phyloP scores from a whole-genome alignment of 2,329 filamentous ascomycete genomes.

The Phyllachora maydis region DNA sequence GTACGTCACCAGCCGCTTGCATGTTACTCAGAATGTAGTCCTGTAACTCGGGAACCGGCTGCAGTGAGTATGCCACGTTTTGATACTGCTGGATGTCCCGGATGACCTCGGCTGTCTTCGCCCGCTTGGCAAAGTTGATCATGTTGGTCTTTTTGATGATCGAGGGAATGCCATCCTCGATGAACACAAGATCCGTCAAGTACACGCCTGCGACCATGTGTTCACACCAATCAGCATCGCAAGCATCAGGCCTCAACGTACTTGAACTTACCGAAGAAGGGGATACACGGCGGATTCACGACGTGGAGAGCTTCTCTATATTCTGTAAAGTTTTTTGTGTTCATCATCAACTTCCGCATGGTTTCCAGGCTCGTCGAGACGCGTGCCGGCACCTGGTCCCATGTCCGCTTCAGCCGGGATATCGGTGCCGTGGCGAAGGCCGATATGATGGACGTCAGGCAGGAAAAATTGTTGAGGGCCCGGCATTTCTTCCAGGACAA shows the following conservation, averaged over 20 bases:
- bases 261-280: slow-evolving; percentile 71
- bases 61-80: slow-evolving; percentile 85
- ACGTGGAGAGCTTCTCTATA: slow-evolving; percentile 85
- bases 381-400: slow-evolving; percentile 79
- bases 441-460: slow-evolving; percentile 91
- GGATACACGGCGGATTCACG: slow-evolving; percentile 90
- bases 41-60: slow-evolving; percentile 77
- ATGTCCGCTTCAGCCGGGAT: slow-evolving; percentile 79
- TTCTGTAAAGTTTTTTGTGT: slow-evolving; percentile 94
- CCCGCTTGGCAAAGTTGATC: slow-evolving; percentile 96
- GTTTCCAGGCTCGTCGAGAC: slow-evolving; percentile 64
- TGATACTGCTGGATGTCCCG: slow-evolving; percentile 98
- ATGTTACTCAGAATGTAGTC: slow-evolving; percentile 96
- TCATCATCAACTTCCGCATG: slow-evolving; percentile 90
- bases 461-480: slow-evolving; percentile 85
- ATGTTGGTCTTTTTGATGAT: slow-evolving; percentile 90
- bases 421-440: slow-evolving; percentile 89
- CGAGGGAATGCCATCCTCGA: slow-evolving; percentile 93
- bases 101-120: slow-evolving; percentile 95
- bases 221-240: too few species aligned
- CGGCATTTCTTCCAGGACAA: slow-evolving; percentile 91
- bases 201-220: slow-evolving; percentile 82
- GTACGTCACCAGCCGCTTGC: slow-evolving; percentile 84
- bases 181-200: slow-evolving; percentile 91
- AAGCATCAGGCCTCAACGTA: too few species aligned